Evolutionary conservation across 83 land plant genomes (phyloP).

Genomic region (Diphasiastrum complanatum): DNA sequence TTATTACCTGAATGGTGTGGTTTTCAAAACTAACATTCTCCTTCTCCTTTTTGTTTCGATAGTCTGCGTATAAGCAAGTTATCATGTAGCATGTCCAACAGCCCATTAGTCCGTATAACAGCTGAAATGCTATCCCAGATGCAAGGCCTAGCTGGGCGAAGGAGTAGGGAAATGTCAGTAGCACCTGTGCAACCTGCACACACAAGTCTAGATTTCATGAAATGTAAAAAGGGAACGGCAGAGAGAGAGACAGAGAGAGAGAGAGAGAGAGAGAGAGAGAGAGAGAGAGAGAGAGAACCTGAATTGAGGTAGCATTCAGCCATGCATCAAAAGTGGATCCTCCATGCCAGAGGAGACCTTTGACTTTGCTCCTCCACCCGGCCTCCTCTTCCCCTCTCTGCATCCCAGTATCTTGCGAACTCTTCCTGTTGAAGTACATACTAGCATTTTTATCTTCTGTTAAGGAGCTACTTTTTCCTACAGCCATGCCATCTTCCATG

Average conservation of each 20-base stretch:
- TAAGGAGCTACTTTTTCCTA: no score
- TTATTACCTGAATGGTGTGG: constrained; percentile 69
- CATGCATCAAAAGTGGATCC: constrained; percentile 28
- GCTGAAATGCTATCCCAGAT: constrained; percentile 48
- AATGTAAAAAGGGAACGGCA: no score
- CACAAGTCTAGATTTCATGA: no score
- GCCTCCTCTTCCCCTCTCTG: no score
- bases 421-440: no score
- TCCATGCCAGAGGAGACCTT: constrained; percentile 32
- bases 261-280: no score
- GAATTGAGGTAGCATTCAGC: constrained; percentile 23
- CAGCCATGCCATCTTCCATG: no score
- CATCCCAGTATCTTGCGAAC: no score
- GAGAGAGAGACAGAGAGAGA: no score
- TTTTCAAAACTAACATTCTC: constrained; percentile 76
- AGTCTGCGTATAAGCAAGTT: constrained; percentile 73
- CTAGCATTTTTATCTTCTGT: no score
- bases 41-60: constrained; percentile 63
- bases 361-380: no score
- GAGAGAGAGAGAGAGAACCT: constrained; percentile 6
- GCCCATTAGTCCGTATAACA: constrained; percentile 65
- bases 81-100: constrained; percentile 82
- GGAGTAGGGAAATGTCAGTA: constrained; percentile 71
- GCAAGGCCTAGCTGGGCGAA: constrained; percentile 65
- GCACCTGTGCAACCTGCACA: constrained; percentile 79